Evolutionary conservation across 2,329 filamentous ascomycete genomes (phyloP).

Genomic region (Penicillium brevicompactum): DNA sequence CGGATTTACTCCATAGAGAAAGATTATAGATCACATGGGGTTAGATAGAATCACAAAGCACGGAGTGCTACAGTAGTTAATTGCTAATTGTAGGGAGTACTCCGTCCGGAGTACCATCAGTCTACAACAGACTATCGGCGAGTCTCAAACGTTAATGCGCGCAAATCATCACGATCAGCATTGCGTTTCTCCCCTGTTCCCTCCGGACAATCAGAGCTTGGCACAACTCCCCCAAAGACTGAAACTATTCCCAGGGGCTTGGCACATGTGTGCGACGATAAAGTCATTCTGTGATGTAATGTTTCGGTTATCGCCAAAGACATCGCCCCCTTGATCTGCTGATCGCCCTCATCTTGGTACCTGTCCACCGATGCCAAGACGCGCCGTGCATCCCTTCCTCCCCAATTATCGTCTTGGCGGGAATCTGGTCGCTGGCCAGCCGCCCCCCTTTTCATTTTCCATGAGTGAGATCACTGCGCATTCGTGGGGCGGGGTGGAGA

Average conservation of each 20-base stretch:
- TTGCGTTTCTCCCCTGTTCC: constrained; percentile 1
- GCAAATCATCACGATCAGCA: constrained; percentile 1
- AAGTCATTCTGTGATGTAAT: constrained; percentile 10
- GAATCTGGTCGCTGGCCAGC: constrained; percentile 8
- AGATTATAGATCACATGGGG: not conserved
- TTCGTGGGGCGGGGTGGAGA: constrained; percentile 15
- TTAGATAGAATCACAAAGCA: not conserved
- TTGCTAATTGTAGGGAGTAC: not conserved
- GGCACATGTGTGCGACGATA: constrained; percentile 1
- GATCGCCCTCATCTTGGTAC: constrained; percentile 10
- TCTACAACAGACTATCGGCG: not conserved
- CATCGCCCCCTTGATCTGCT: constrained; percentile 17
- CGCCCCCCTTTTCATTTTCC: constrained; percentile 3
- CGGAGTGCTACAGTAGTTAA: not conserved
- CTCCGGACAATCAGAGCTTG: not conserved
- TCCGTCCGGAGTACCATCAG: not conserved
- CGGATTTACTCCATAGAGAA: not conserved
- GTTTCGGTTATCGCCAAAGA: not conserved
- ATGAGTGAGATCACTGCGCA: constrained; percentile 1
- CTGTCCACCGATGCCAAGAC: constrained; percentile 24
- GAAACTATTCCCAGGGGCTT: constrained; percentile 5
- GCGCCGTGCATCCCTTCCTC: constrained; percentile 31
- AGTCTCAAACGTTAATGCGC: constrained; percentile 2
- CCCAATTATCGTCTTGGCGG: constrained; percentile 31
- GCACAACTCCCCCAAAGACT: not conserved